Evolutionary conservation across 1,284 basidiomycete species (phyloP), one percentile per base, ranked within the genome.

Genomic region (Melampsora americana): DNA sequence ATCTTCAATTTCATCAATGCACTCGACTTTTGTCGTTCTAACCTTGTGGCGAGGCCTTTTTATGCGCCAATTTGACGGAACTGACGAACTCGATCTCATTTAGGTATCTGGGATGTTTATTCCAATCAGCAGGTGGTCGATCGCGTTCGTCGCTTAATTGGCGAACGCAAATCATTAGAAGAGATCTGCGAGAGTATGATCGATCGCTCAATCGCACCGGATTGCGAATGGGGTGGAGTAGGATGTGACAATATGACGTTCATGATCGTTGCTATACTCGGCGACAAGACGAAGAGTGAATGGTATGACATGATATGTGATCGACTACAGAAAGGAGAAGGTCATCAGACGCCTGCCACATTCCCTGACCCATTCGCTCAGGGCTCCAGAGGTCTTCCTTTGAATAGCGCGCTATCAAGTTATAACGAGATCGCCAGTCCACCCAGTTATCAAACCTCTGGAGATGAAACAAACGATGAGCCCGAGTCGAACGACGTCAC

Each of bases 231-330:
- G 56, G 93, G 92, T 61, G 95, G 96, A 20, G 92, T 98, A 78
- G 96, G 96, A 28, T 98, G 95, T 82, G 96, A 99, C 85, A 99
- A 99, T 85, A 99, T 99, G 96, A 99, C 96, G 0, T 86, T 96
- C 72, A 88, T 97, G 79, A 88, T 99, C 77, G 88, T 99, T 66
- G 96, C 93, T 4, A 83, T 99, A 66, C 87, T 96, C 42, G 87
- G 91, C 78, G 95, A 92, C 42, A 89, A 90, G 77, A 93, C 93
- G 18, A 89, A 90, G 82, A 90, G 93, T 78, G 90, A 96, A 82
- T 99, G 96, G 96, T 92, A 92, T 82, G 84, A 87, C 30, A 99
- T 95, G 96, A 84, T 99, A 79, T 89, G 87, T 78, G 88, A 93
- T 69, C 89, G 95, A 60, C 91, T 95, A 59, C 87, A 94, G 80